These are phyloP conservation scores for Lepiota venenata DNA, from an alignment of 768 basidiomycete genomes.

Conservation along the genomic window DNA sequence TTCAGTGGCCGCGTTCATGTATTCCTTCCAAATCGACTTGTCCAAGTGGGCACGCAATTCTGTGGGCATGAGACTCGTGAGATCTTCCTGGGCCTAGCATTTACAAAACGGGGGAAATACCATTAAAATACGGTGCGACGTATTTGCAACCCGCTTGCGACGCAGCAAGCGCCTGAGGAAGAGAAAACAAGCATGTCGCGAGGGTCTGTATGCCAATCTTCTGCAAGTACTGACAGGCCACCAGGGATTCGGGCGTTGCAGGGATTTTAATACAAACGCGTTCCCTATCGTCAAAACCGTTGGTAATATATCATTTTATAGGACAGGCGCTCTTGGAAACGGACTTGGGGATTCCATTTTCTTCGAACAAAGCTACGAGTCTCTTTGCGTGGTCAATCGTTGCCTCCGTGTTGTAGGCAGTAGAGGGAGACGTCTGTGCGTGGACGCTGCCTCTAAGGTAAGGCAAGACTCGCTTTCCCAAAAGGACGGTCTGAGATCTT, in stretches of 20 bases:
- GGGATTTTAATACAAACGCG: constrained; percentile 62
- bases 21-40: constrained; percentile 33
- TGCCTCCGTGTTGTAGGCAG: constrained; percentile 36
- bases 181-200: constrained; percentile 50
- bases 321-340: not conserved
- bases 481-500: constrained; percentile 34
- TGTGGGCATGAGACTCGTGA: constrained; percentile 10
- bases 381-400: constrained; percentile 41
- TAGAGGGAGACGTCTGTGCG: constrained; percentile 39
- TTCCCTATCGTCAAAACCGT: constrained; percentile 22
- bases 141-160: constrained; percentile 50
- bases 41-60: constrained; percentile 48
- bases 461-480: constrained; percentile 41
- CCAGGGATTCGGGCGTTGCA: constrained; percentile 46
- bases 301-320: not conserved
- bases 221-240: constrained; percentile 45
- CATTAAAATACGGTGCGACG: constrained; percentile 57
- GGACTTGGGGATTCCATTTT: constrained; percentile 39
- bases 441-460: constrained; percentile 40
- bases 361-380: constrained; percentile 37
- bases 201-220: constrained; percentile 48
- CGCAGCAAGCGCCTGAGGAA: constrained; percentile 54
- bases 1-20: constrained; percentile 31
- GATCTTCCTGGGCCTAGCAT: not conserved
- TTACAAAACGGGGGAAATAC: constrained; percentile 18